Base-by-base conservation (phyloP, 352 stramenopile genomes). In the Salisapilia sapeloensis region DNA sequence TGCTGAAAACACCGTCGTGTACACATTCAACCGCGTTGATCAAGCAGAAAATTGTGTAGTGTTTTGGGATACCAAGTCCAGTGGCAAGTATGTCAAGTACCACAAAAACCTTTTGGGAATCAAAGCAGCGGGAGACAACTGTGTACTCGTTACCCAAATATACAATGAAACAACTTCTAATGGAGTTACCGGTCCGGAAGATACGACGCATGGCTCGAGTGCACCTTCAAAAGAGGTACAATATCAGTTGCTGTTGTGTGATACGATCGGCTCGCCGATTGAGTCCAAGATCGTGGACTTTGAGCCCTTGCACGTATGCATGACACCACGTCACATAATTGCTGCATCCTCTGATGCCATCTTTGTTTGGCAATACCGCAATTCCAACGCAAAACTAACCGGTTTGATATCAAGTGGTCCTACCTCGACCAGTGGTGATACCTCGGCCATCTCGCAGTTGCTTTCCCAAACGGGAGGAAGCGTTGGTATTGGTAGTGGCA, bases 331-430 rank as follows among this genome's bases (percentile, higher is more conserved):
- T 24, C 74, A 92, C 32, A 67, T 94, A 12, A 49, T 93, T 14
- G 60, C 71, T 8, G 80, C 84, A 0, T 83, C 62, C 5, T 53
- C 63, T 2, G 64, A 86, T 25, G 76, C 66, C 4, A 84, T 96
- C 13, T 96, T 94, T 46, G 65, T 89, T 0, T 96, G 87, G 86
- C 87, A 96, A 56, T 96, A 95, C 47, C 81, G 76, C 24, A 85
- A 83, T 21, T 71, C 65, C 0, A 83, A 56, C 34, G 44, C 70
- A 23, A 84, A 89, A 33, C 49, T 89, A 24, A 82, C 72, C 19
- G 63, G 69, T 4, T 48, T 81, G 1, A 67, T 65, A 12, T 29
- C 25, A 14, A 56, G 45, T 3, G 53, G 56, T 6, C 51, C 26
- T 7, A 25, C 20, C 21, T 29, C 44, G 28, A 18, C 24, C 4